phyloP scores from a whole-genome alignment of 176 grass and related monocot genomes.

The Hordeum vulgare region DNA sequence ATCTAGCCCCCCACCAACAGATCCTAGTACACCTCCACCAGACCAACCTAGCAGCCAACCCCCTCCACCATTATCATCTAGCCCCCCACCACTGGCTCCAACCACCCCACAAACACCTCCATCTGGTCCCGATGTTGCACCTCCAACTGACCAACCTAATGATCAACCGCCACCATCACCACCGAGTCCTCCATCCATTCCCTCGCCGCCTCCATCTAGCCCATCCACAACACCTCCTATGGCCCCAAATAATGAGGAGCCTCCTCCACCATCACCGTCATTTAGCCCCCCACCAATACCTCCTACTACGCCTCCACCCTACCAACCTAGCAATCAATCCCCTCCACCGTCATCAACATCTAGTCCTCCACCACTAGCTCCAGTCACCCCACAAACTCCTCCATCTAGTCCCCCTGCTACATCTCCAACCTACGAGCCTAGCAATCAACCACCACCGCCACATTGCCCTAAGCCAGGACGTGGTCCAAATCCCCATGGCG shows the following conservation, averaged over 20 bases:
- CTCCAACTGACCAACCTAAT: too few species aligned
- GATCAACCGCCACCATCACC: too few species aligned
- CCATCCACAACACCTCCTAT: background rate
- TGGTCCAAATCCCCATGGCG: background rate
- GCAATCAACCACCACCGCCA: background rate
- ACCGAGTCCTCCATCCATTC: background rate
- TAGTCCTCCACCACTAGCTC: background rate
- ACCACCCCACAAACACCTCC: too few species aligned
- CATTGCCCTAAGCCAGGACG: conserved; percentile 21
- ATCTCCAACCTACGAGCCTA: background rate
- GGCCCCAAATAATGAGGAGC: background rate
- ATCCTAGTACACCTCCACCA: background rate
- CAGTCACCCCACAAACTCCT: background rate
- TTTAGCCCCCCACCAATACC: background rate
- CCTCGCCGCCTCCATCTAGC: background rate
- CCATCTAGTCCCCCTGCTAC: background rate
- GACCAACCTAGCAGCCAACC: background rate
- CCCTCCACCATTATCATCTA: background rate
- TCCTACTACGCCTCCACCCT: background rate
- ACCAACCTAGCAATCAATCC: background rate
- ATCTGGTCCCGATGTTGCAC: too few species aligned
- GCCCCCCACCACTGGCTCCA: too few species aligned
- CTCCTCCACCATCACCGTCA: background rate
- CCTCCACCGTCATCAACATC: background rate
- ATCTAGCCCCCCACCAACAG: background rate